Base-by-base conservation (phyloP, 805 yeast genomes). In the Candida yuanshanica region DNA sequence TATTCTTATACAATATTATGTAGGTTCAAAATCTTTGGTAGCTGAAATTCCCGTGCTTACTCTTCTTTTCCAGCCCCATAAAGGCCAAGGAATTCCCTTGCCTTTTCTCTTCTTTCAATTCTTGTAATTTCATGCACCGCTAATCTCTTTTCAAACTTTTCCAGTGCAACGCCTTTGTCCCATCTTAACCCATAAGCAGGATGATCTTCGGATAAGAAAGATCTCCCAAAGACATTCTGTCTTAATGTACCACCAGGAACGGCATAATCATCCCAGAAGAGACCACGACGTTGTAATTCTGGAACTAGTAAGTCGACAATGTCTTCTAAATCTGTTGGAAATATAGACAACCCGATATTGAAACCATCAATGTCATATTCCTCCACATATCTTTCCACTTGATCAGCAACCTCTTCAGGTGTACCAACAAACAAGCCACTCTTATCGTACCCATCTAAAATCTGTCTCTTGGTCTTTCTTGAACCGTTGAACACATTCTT, bases 341-440 rank as follows among this genome's bases (percentile, higher is more conserved):
- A 46, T 12, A 64, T 51, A 1, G 70, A 9, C 46, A 66, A 62
- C 3, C 63, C 58, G 33, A 69, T 50, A 43, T 69, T 69, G 49
- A 69, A 67, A 1, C 74, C 74, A 45, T 69, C 74, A 20, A 69
- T 59, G 36, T 60, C 69, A 14, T 65, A 55, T 14, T 58, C 52
- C 7, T 61, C 62, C 5, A 63, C 65, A 66, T 69, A 69, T 34
- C 50, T 43, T 42, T 65, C 66, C 32, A 69, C 53, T 41, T 58
- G 57, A 39, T 68, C 67, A 5, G 68, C 71, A 20, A 69, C 67
- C 33, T 62, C 60, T 17, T 46, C 43, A 7, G 68, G 57, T 16
- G 64, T 58, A 1, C 74, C 74, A 25, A 49, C 64, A 43, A 9
- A 60, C 62, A 17, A 68, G 63, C 31, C 59, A 18, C 50, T 58